These are phyloP conservation scores for Hypocrella siamensis DNA, from an alignment of 2,329 filamentous ascomycete genomes.

Conservation along the genomic window DNA sequence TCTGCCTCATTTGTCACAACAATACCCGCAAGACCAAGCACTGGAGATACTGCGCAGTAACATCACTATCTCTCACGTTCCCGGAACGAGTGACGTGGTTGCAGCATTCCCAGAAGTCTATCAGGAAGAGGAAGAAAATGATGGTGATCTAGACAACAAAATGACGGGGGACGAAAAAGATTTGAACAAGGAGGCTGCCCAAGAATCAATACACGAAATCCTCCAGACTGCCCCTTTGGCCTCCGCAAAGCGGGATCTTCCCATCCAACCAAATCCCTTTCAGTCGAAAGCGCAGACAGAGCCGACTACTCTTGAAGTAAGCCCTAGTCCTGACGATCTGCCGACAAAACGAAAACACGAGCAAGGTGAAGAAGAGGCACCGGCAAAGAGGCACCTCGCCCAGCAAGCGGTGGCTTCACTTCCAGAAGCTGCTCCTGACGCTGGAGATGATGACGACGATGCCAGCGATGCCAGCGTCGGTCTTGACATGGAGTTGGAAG, in stretches of 20 bases:
- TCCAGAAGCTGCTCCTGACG: constrained; percentile 1
- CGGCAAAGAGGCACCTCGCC: constrained; percentile 25
- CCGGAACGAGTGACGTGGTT: constrained; percentile 12
- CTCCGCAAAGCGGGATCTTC: constrained; percentile 10
- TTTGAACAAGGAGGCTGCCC: background rate
- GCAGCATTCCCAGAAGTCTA: constrained; percentile 20
- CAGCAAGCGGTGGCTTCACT: constrained; percentile 7
- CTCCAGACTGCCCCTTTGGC: constrained; percentile 8
- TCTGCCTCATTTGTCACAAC: constrained; percentile 59
- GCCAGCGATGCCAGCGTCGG: constrained; percentile 30
- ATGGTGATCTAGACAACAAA: constrained; percentile 14
- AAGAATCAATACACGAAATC: background rate
- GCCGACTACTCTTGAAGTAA: background rate
- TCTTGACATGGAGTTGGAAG: constrained; percentile 43
- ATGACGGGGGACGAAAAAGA: constrained; percentile 15
- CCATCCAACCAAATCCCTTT: constrained; percentile 21
- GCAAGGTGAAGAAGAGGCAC: constrained; percentile 16
- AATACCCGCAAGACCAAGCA: constrained; percentile 43
- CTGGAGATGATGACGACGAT: constrained; percentile 14
- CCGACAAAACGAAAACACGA: constrained; percentile 24
- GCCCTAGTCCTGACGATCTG: constrained; percentile 10
- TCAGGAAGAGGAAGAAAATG: constrained; percentile 21
- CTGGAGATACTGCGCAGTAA: constrained; percentile 58
- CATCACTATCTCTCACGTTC: constrained; percentile 25
- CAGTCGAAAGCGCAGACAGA: constrained; percentile 8